phyloP scores from a whole-genome alignment of 306 rosid genomes.

The Inga leiocalycina region DNA sequence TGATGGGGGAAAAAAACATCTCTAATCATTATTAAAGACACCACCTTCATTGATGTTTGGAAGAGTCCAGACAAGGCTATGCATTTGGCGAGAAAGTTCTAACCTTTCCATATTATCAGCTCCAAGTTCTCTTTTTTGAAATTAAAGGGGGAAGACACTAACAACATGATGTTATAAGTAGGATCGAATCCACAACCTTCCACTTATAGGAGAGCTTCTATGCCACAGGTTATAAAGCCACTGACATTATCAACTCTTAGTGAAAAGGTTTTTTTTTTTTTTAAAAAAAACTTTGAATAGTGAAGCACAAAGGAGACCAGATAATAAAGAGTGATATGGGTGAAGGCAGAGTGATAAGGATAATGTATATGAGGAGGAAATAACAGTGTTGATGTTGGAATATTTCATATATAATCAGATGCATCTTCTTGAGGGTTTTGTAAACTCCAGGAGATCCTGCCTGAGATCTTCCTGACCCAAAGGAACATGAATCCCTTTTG shows the following conservation, averaged over 20 bases:
- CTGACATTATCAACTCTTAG: background rate
- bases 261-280: conserved; percentile 10
- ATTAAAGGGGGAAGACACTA: too few species aligned
- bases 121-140: background rate
- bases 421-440: conserved; percentile 35
- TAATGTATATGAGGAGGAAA: conserved; percentile 38
- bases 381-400: conserved; percentile 50
- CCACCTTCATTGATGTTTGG: conserved; percentile 41
- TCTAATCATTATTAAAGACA: conserved; percentile 39
- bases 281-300: background rate
- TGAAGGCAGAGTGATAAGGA: conserved; percentile 47
- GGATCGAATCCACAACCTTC: too few species aligned
- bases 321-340: conserved; percentile 36
- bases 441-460: conserved; percentile 62
- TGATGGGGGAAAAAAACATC: conserved; percentile 13
- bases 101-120: conserved; percentile 14
- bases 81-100: conserved; percentile 31
- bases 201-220: too few species aligned
- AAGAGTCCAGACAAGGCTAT: conserved; percentile 41
- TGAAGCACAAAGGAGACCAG: conserved; percentile 33
- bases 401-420: conserved; percentile 37
- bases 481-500: conserved; percentile 71
- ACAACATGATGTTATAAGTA: too few species aligned
- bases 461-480: conserved; percentile 68
- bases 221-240: too few species aligned